Percentiles rank a stretch among this genome's conserved stretches.
Conservation (phyloP, 371 early-diverging fungal genomes). For the Actinomucor elegans region DNA sequence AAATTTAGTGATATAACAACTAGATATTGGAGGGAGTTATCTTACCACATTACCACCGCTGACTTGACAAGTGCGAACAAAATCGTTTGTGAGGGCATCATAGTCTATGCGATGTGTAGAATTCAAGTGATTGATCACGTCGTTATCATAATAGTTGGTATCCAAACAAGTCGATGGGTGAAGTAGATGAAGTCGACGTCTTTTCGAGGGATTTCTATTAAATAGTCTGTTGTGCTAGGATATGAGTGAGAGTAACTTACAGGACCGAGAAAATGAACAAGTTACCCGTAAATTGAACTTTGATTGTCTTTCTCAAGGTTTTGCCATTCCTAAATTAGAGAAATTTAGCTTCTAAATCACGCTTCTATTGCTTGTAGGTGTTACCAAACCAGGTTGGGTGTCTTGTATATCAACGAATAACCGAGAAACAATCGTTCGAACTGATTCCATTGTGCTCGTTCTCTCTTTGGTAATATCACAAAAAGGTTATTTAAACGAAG, state of each 20-base stretch:
- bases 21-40: neutral
- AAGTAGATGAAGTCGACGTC: constrained; percentile 35
- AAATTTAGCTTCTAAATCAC: neutral
- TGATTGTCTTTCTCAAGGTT: neutral
- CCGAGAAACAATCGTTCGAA: constrained; percentile 43
- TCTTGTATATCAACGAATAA: constrained; percentile 45
- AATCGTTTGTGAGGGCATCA: constrained; percentile 34
- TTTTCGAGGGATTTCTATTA: constrained; percentile 36
- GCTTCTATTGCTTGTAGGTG: constrained; percentile 11
- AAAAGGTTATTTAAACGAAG: too few species aligned
- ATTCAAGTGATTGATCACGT: constrained; percentile 22
- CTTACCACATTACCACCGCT: constrained; percentile 27
- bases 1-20: neutral
- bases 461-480: too few species aligned
- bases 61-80: constrained; percentile 34
- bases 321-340: constrained; percentile 14
- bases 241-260: too few species aligned
- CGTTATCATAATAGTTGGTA: constrained; percentile 22
- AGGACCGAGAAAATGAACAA: neutral
- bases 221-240: constrained; percentile 23
- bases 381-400: constrained; percentile 12
- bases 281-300: constrained; percentile 29
- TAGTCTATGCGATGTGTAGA: constrained; percentile 35
- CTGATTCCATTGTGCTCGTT: constrained; percentile 42
- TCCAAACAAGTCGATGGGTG: constrained; percentile 29